Evolutionary conservation across 441 rosid species (phyloP).

Genomic region (Brassica hybrid): DNA sequence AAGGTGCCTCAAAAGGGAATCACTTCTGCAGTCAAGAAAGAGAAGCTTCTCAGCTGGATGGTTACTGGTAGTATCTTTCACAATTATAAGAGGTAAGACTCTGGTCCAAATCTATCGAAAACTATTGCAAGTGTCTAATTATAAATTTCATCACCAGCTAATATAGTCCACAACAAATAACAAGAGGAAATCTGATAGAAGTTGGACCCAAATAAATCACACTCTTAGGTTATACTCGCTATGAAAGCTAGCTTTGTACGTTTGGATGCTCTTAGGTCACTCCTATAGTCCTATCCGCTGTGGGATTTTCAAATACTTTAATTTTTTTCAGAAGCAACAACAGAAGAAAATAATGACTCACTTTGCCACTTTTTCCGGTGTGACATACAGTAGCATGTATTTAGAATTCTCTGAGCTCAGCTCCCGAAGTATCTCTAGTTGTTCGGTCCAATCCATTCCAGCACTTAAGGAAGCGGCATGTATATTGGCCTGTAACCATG

Average conservation of each 20-base stretch:
- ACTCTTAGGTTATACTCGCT: background rate
- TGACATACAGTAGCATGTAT: conserved; percentile 67
- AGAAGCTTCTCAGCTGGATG: too few relatives aligned
- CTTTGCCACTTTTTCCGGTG: conserved; percentile 97
- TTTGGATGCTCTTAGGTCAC: background rate
- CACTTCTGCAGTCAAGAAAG: too few relatives aligned
- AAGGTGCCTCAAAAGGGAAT: too few relatives aligned
- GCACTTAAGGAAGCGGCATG: conserved; percentile 93
- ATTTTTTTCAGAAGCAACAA: background rate
- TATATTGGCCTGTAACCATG: conserved; percentile 73
- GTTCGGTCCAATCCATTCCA: conserved; percentile 93
- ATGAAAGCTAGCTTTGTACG: background rate
- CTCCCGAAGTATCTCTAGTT: conserved; percentile 89
- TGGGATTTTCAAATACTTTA: background rate
- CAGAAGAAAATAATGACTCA: conserved; percentile 49
- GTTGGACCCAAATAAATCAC: too few relatives aligned
- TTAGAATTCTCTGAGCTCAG: conserved; percentile 80
- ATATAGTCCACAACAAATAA: background rate
- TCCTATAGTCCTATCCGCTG: background rate
- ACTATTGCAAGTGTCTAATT: background rate
- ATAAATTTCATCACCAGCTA: background rate
- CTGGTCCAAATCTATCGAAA: background rate
- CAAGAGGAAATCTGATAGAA: background rate
- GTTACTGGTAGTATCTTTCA: too few relatives aligned
- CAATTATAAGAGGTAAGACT: too few relatives aligned